Evolutionary conservation across 1,284 basidiomycete species (phyloP), one percentile per base, ranked within the genome.

Genomic region (Apiotrichum mycotoxinovorans): DNA sequence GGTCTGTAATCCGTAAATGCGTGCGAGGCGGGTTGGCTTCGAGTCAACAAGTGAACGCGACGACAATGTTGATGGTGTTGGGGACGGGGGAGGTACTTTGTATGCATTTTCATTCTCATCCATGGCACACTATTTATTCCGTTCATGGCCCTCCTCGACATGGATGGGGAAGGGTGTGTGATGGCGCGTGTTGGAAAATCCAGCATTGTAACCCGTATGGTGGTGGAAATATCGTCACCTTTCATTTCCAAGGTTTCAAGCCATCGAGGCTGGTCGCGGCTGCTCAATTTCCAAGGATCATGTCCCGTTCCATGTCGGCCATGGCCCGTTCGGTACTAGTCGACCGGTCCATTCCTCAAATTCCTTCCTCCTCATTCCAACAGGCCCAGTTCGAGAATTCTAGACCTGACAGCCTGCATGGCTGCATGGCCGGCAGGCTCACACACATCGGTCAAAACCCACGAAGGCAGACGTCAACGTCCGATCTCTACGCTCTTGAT

Each of bases 221-320:
- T 20, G 40, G 40, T 41, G 40, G 40, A 41, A 41, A 41, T 41
- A n/a, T 20, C 9, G 4, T 9, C 3, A 22, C 18, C 9, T 14
- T 22, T 10, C 5, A 20, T 41, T 41, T 41, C 40, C 40, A 41
- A 41, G 40, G 40, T n/a, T 18, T 11, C 10, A 11, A 35, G 34
- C 34, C 34, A 11, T 18, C 11, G n/a, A n/a, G n/a, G n/a, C 20
- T n/a, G n/a, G 18, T 9, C 5, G 20, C n/a, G 8, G n/a, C 20
- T 41, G 20, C n/a, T n/a, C 25, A 52, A 43, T 52, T 51, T 52
- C 51, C 51, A 52, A 52, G 51, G 33, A 18, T 35, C 37, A 33
- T 27, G 18, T 27, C 18, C 38, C 48, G 15, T n/a, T n/a, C 18
- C 38, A 8, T 9, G 38, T 8, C 40, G 17, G 17, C 2, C 20